Percentiles rank a stretch among this genome's conserved stretches.
Evolutionary conservation across 208 protist genomes (phyloP).

Genomic region (Leishmania gerbilli): DNA sequence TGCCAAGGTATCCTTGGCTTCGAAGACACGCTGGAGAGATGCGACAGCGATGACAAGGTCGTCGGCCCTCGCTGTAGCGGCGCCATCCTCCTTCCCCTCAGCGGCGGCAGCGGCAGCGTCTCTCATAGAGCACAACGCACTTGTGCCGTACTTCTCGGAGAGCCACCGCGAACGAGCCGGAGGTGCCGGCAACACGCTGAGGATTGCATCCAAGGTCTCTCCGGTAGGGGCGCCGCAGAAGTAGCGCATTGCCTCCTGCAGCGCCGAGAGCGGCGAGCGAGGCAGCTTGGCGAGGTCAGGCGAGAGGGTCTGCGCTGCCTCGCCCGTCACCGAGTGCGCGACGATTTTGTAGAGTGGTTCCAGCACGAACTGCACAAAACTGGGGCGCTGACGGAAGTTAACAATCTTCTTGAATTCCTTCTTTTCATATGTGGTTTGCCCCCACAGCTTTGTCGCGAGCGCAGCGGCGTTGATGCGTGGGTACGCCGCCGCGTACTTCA

Average conservation of each 20-base stretch:
- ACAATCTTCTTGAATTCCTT: constrained; percentile 62
- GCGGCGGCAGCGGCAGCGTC: not conserved
- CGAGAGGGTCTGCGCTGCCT: constrained; percentile 50
- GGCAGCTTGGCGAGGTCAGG: constrained; percentile 50
- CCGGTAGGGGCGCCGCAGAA: constrained; percentile 60
- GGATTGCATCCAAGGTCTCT: constrained; percentile 65
- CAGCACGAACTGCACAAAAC: constrained; percentile 99
- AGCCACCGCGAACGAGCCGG: constrained; percentile 47
- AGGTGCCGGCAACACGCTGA: constrained; percentile 59
- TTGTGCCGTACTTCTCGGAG: constrained; percentile 41
- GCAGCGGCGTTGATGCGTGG: constrained; percentile 46
- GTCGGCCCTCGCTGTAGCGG: not conserved
- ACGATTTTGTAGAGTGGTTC: constrained; percentile 99
- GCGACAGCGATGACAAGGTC: constrained; percentile 52
- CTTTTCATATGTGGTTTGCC: constrained; percentile 94
- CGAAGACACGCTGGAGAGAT: constrained; percentile 57
- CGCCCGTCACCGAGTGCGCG: constrained; percentile 68
- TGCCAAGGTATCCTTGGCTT: constrained; percentile 37
- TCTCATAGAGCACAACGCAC: constrained; percentile 1
- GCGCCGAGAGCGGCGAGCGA: constrained; percentile 58
- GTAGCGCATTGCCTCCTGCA: constrained; percentile 67
- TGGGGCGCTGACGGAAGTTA: constrained; percentile 66
- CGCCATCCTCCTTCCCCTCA: not conserved
- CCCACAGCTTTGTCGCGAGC: constrained; percentile 97
- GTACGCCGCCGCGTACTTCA: constrained; percentile 91